Conservation (phyloP, 2,329 filamentous ascomycete species). For the Trichoderma afroharzianum region DNA sequence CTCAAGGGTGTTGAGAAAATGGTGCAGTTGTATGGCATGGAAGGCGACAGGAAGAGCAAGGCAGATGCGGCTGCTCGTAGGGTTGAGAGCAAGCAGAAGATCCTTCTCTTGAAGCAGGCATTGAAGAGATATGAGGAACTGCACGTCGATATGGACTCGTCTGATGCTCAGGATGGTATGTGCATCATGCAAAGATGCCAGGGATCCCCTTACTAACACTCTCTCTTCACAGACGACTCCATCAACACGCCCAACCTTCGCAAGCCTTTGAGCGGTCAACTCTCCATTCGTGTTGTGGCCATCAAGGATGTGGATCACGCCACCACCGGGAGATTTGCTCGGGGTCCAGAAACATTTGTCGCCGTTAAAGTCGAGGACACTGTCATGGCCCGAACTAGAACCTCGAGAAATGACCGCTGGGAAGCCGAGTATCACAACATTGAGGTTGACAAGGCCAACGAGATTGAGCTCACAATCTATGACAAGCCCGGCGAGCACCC, state of each 20-base stretch:
- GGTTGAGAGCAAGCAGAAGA: slow-evolving; percentile 97
- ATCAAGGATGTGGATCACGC: slow-evolving; percentile 96
- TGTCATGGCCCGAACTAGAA: slow-evolving; percentile 81
- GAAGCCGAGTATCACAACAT: slow-evolving; percentile 87
- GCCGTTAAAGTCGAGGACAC: slow-evolving; percentile 96
- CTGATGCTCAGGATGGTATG: slow-evolving; percentile 77
- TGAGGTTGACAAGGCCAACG: slow-evolving; percentile 96
- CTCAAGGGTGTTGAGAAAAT: slow-evolving; percentile 99
- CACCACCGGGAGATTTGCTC: slow-evolving; percentile 75
- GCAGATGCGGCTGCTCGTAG: slow-evolving; percentile 85
- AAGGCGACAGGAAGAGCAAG: slow-evolving; percentile 93
- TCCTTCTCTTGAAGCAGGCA: slow-evolving; percentile 90
- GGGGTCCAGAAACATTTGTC: slow-evolving; percentile 92
- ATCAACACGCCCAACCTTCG: slow-evolving; percentile 92
- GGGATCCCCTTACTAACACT: neutral
- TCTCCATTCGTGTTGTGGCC: slow-evolving; percentile 79
- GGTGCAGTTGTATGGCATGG: slow-evolving; percentile 95
- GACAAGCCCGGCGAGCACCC: slow-evolving; percentile 90
- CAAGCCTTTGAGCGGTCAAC: slow-evolving; percentile 89
- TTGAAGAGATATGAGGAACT: slow-evolving; percentile 96
- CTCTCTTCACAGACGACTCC: slow-evolving; percentile 70
- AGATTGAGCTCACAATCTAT: slow-evolving; percentile 96
- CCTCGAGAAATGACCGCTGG: slow-evolving; percentile 85
- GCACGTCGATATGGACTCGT: slow-evolving; percentile 84
- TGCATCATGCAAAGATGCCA: slow-evolving; percentile 8